Base-by-base conservation (phyloP, 2,329 filamentous ascomycete species). In the Pseudogymnoascus sp. region DNA sequence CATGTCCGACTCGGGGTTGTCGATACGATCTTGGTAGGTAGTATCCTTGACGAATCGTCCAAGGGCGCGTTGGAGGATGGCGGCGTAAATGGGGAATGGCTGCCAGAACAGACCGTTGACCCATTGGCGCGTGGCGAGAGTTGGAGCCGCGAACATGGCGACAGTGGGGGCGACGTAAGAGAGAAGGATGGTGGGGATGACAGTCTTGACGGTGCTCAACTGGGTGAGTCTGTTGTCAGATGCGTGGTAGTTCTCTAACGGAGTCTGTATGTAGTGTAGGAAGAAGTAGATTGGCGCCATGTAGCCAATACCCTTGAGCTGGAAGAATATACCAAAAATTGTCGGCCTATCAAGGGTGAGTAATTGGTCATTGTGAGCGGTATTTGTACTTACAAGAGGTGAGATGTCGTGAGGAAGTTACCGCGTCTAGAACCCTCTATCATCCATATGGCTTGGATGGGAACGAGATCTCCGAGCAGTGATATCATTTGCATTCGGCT, bases 261-360 rank as follows among this genome's bases (percentile, higher is more conserved):
- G 69, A 20, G 67, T 69, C 57, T 68, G 67, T 4, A 74, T 60
- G 58, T 73, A 75, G 60, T 74, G 71, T 35, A 74, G 63, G 63
- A 73, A 75, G 63, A 68, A 75, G 66, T 73, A 76, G 18, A 74
- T 57, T 4, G 74, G 72, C 1, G 68, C 70, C 1, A 72, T 59
- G 30, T 71, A 63, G 8, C 70, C 74, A 12, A 72, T 64, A 3
- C 72, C 70, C 18, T 67, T 64, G 12, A 67, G 47, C 57, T 74
- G 70, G 38, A 63, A 69, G 3, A 68, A 22, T n/a, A 69, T 34
- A 1, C 65, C 67, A 39, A 72, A 66, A 9, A 71, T n/a, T 3
- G 64, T 61, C 38, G 68, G 65, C 12, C 67, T 67, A n/a, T 20
- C 11, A 9, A 9, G n/a, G 61, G 65, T 37, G 63, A 61, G 20